phyloP scores from a whole-genome alignment of 768 basidiomycete genomes.

The Boletus rufocinnamomeus region DNA sequence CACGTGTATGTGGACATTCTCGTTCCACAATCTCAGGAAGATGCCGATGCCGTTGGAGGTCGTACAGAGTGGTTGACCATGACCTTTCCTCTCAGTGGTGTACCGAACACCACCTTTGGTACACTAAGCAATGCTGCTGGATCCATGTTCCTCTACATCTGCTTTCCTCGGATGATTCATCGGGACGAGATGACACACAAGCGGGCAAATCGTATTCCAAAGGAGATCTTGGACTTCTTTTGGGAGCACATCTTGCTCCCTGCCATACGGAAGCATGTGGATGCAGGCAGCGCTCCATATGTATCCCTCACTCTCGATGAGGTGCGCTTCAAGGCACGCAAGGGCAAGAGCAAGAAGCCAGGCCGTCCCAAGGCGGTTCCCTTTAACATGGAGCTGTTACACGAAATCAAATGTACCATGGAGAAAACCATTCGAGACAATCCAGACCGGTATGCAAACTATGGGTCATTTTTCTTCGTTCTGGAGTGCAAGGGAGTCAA shows the following conservation, averaged over 20 bases:
- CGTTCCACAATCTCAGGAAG: too few species aligned
- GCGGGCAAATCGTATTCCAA: constrained; percentile 2
- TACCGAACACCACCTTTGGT: constrained; percentile 9
- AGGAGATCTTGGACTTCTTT: constrained; percentile 12
- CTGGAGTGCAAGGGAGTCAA: constrained; percentile 9
- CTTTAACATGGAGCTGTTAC: background rate
- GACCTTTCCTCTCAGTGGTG: background rate
- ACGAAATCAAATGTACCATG: constrained; percentile 8
- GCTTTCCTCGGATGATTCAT: constrained; percentile 20
- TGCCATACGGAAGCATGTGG: background rate
- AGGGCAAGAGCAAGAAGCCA: background rate
- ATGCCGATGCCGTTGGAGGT: too few species aligned
- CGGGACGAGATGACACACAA: background rate
- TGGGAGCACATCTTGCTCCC: constrained; percentile 13
- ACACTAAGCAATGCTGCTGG: too few species aligned
- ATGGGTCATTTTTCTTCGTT: constrained; percentile 18
- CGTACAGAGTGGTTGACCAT: too few species aligned
- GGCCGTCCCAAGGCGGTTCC: constrained; percentile 12
- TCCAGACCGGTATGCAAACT: background rate
- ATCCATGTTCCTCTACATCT: constrained; percentile 11
- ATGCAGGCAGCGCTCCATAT: constrained; percentile 1
- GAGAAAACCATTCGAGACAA: background rate
- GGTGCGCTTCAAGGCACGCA: constrained; percentile 7
- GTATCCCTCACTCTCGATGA: constrained; percentile 6
- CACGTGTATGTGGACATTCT: too few species aligned